Evolutionary conservation across 1,284 basidiomycete genomes (phyloP).

Genomic region (Sanghuangporus weigelae): DNA sequence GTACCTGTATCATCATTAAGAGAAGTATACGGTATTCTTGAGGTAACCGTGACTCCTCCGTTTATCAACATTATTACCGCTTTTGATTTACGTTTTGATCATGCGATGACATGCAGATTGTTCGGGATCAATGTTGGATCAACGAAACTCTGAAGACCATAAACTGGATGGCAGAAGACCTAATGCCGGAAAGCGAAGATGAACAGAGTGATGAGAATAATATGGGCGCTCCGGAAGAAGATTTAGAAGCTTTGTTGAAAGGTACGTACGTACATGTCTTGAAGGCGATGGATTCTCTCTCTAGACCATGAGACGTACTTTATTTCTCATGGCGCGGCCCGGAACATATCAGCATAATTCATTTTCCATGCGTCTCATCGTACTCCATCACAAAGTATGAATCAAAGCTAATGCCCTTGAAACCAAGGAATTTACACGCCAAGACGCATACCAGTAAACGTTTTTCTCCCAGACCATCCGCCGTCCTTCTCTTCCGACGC

Average conservation of each 20-base stretch:
- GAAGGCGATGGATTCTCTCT: not conserved
- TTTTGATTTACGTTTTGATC: not conserved
- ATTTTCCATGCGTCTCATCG: not conserved
- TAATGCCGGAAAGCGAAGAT: slow-evolving; percentile 9
- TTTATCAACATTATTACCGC: not conserved
- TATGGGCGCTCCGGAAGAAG: slow-evolving; percentile 38
- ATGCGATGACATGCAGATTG: slow-evolving; percentile 42
- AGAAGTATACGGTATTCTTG: slow-evolving; percentile 66
- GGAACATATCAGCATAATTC: not conserved
- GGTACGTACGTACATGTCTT: slow-evolving; percentile 11
- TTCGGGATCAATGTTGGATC: slow-evolving; percentile 74
- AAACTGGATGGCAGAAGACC: slow-evolving; percentile 52
- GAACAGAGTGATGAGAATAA: slow-evolving; percentile 27
- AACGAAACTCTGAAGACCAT: slow-evolving; percentile 57
- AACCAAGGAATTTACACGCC: slow-evolving; percentile 12
- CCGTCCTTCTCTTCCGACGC: not conserved
- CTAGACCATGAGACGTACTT: not conserved
- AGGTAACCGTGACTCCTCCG: slow-evolving; percentile 36
- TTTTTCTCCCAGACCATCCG: slow-evolving; percentile 11
- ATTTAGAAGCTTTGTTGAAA: slow-evolving; percentile 39
- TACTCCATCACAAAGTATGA: not conserved
- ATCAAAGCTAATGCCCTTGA: not conserved
- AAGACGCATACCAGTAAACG: slow-evolving; percentile 13
- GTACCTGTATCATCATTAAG: slow-evolving; percentile 64
- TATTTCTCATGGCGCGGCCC: not conserved